Evolutionary conservation across 2,329 filamentous ascomycete genomes (phyloP).

Genomic region (Alternaria consortialis): DNA sequence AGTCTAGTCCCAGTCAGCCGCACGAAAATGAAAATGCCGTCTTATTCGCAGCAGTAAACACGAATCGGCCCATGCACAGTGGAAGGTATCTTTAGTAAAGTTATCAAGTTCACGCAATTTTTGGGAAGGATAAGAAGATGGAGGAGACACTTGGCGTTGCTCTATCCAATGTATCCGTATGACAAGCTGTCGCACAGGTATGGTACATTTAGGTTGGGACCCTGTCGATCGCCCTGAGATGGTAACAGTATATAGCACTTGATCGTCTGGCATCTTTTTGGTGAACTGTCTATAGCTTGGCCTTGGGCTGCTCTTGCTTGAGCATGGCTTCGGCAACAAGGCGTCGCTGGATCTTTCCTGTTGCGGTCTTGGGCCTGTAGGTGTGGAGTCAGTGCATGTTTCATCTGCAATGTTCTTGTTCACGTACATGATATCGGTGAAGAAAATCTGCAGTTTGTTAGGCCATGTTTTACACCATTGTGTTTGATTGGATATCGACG

Average conservation of each 20-base stretch:
- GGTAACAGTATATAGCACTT: constrained; percentile 13
- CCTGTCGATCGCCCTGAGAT: constrained; percentile 7
- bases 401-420: not conserved
- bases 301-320: constrained; percentile 68
- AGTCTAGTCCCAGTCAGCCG: constrained; percentile 2
- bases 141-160: constrained; percentile 10
- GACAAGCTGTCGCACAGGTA: constrained; percentile 10
- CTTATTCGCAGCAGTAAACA: constrained; percentile 19
- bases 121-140: constrained; percentile 5
- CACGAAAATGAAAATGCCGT: constrained; percentile 9
- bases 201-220: constrained; percentile 12
- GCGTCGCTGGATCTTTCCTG: constrained; percentile 84
- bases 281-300: constrained; percentile 59
- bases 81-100: constrained; percentile 4
- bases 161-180: constrained; percentile 20
- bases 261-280: constrained; percentile 4
- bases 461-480: constrained; percentile 21
- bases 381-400: constrained; percentile 14
- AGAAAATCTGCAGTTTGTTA: constrained; percentile 69
- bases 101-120: constrained; percentile 3
- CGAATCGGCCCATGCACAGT: constrained; percentile 7
- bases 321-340: constrained; percentile 88
- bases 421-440: constrained; percentile 74
- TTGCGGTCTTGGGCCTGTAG: constrained; percentile 79
- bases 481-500: constrained; percentile 30